These are phyloP conservation scores for Aphanomyces euteiches DNA, from an alignment of 352 stramenopile species.

Conservation along the genomic window DNA sequence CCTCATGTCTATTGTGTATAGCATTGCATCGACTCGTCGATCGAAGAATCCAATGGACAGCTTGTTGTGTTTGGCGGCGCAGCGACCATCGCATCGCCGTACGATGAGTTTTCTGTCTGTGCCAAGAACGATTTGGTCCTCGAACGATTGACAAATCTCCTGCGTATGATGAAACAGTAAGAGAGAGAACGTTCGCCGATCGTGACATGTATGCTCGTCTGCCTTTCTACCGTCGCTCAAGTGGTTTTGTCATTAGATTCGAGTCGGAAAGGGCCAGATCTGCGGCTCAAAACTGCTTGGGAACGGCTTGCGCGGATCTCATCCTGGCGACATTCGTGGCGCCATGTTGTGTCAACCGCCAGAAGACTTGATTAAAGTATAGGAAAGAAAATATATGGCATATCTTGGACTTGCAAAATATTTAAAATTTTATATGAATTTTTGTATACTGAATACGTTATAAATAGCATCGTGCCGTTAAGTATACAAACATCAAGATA, in stretches of 20 bases:
- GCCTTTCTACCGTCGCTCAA: too few relatives aligned
- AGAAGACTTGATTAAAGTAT: too few relatives aligned
- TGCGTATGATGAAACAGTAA: background rate
- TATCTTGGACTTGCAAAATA: constrained; percentile 4
- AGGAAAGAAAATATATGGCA: background rate
- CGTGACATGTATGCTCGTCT: too few relatives aligned
- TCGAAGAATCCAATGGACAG: background rate
- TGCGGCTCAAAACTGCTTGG: too few relatives aligned
- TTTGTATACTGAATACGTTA: constrained; percentile 2
- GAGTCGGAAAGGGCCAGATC: too few relatives aligned
- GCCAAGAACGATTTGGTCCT: constrained; percentile 18
- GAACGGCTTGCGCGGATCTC: too few relatives aligned
- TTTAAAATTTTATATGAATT: constrained; percentile 6
- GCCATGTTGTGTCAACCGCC: too few relatives aligned
- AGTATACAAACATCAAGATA: background rate
- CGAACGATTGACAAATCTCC: constrained; percentile 1
- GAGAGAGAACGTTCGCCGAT: background rate
- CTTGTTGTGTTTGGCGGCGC: constrained; percentile 22
- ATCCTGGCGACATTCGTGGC: too few relatives aligned
- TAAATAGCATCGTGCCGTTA: background rate
- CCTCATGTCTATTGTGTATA: background rate
- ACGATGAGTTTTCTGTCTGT: constrained; percentile 10
- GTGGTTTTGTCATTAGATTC: too few relatives aligned
- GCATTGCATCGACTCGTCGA: constrained; percentile 17
- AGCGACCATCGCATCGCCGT: constrained; percentile 19